Base-by-base conservation (phyloP, 768 basidiomycete genomes). In the Cystofilobasidium capitatum region DNA sequence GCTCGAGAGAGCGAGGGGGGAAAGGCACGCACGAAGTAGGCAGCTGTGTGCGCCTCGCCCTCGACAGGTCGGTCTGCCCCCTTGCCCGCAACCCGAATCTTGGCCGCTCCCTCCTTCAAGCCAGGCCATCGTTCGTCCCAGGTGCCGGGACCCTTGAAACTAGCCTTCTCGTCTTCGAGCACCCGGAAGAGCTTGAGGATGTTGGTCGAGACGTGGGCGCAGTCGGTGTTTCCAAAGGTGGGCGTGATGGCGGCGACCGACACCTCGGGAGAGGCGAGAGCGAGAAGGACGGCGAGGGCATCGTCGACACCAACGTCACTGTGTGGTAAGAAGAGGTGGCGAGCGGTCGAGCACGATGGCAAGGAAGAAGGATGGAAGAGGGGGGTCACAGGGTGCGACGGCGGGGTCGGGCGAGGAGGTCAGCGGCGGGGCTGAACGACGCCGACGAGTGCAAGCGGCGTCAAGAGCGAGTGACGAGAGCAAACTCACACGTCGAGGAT, bases 251-350 rank as follows among this genome's bases (percentile, higher is more conserved):
- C 87, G 39, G 88, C 76, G 17, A 94, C 86, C 60, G 90, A 83
- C 1, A 94, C 76, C 74, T 94, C 89, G 14, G 91, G 90, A 13
- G 88, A 89, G 22, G 89, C 82, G 29, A 91, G 79, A 0, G 89
- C 90, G 14, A 90, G 78, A 63, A 91, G 77, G 66, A 92, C 84
- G 35, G 89, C 89, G 61, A 90, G 71, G 31, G 81, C 79, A 75
- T 92, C 90, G 73, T 92, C 90, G 4, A 90, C 86, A 39, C 90
- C 90, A 9, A 89, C 88, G 74, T 92, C 89, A 33, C 58, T 42
- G 58, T 58, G 36, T 20, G 20, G 6, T 16, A 6, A n/a, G 22
- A 49, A 16, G 20, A n/a, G 20, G 24, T 16, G 45, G 22, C 7
- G 13, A 49, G 22, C 10, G 45, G n/a, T n/a, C n/a, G n/a, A n/a